These are phyloP conservation scores for Lipomyces starkeyi DNA, from an alignment of 805 yeast genomes.

Conservation along the genomic window DNA sequence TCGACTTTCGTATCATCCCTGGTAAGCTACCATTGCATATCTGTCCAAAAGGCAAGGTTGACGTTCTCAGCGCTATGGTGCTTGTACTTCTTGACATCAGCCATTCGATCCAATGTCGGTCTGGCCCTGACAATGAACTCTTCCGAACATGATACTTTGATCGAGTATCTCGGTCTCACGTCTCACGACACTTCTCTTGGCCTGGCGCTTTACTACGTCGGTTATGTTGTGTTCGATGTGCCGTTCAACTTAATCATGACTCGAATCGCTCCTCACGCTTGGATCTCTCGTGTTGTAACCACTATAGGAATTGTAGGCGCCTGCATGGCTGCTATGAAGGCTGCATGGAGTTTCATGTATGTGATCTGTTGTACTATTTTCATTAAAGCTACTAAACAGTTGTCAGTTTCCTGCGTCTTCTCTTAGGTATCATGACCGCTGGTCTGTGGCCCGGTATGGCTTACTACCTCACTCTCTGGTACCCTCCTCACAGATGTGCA, in stretches of 20 bases:
- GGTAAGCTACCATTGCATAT: conserved; percentile 15
- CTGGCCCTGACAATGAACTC: conserved; percentile 60
- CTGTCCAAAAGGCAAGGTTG: neutral
- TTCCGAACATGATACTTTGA: conserved; percentile 77
- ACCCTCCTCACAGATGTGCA: conserved; percentile 77
- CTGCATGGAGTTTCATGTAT: conserved; percentile 57
- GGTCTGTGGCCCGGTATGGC: conserved; percentile 81
- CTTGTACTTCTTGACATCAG: conserved; percentile 73
- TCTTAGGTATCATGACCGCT: conserved; percentile 77
- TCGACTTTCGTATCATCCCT: conserved; percentile 73
- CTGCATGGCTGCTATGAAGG: conserved; percentile 69
- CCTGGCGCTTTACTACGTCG: conserved; percentile 81
- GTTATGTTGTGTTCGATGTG: conserved; percentile 80
- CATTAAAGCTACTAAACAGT: neutral
- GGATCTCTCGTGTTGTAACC: conserved; percentile 80
- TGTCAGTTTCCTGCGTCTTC: conserved; percentile 55
- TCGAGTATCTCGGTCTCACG: conserved; percentile 59
- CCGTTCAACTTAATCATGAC: conserved; percentile 90
- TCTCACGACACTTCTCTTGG: conserved; percentile 71
- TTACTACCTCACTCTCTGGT: conserved; percentile 82
- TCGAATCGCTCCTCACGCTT: conserved; percentile 78
- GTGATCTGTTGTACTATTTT: conserved; percentile 43
- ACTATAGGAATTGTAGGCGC: conserved; percentile 79
- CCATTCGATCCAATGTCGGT: conserved; percentile 57
- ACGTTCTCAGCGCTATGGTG: conserved; percentile 59